These are phyloP conservation scores for Suillus subalutaceus DNA, from an alignment of 768 basidiomycete species.

Conservation along the genomic window DNA sequence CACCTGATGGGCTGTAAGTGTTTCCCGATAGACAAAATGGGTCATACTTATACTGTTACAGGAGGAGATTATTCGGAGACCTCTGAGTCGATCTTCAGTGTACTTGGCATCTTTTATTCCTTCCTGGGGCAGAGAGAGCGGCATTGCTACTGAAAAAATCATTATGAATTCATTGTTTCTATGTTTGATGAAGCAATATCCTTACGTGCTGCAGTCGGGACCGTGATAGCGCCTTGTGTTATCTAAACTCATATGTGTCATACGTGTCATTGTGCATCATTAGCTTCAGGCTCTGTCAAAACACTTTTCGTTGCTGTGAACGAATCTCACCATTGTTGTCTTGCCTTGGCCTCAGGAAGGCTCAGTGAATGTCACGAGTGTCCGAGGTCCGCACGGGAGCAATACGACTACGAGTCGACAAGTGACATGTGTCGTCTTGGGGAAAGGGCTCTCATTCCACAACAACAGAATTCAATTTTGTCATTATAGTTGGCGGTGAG, in stretches of 20 bases:
- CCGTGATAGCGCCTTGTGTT: background rate
- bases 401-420: background rate
- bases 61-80: conserved; percentile 72
- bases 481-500: conserved; percentile 8
- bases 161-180: background rate
- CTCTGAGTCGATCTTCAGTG: conserved; percentile 20
- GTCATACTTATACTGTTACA: conserved; percentile 29
- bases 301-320: background rate
- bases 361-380: conserved; percentile 9
- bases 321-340: background rate
- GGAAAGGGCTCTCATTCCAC: conserved; percentile 10
- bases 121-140: background rate
- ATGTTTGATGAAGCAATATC: background rate
- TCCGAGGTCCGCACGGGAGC: conserved; percentile 22
- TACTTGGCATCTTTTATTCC: background rate
- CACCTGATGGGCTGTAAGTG: conserved; percentile 71
- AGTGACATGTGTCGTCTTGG: background rate
- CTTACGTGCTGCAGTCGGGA: conserved; percentile 6
- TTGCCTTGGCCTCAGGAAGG: background rate
- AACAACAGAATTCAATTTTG: conserved; percentile 8
- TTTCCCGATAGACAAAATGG: background rate
- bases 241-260: conserved; percentile 1
- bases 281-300: background rate
- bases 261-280: background rate
- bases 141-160: background rate